These are phyloP conservation scores for Auricularia cornea DNA, from an alignment of 768 basidiomycete genomes.

Conservation along the genomic window DNA sequence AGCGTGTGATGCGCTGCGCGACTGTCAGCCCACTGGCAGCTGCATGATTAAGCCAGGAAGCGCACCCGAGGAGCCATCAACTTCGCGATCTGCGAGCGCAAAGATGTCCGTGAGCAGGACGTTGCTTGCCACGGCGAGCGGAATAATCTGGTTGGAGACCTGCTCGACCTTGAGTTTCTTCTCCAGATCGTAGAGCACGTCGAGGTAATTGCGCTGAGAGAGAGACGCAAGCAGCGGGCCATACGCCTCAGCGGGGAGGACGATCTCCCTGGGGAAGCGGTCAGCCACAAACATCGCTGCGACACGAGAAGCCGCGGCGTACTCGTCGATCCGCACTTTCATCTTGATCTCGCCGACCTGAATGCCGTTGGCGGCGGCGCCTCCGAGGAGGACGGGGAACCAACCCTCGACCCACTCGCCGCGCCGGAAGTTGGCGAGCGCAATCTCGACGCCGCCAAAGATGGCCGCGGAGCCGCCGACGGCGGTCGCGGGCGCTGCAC, in stretches of 20 bases:
- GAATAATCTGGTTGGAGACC: slow-evolving; percentile 51
- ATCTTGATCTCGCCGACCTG: slow-evolving; percentile 72
- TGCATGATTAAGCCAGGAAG: slow-evolving; percentile 16
- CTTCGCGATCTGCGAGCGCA: slow-evolving; percentile 60
- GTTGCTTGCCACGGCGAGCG: slow-evolving; percentile 61
- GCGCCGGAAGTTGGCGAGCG: slow-evolving; percentile 62
- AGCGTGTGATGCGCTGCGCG: slow-evolving; percentile 63
- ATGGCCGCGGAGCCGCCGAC: background rate
- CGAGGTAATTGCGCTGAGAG: slow-evolving; percentile 50
- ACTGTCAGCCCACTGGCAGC: background rate
- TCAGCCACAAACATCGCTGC: slow-evolving; percentile 4
- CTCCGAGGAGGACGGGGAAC: slow-evolving; percentile 62
- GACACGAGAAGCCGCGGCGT: slow-evolving; percentile 28
- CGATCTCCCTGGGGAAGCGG: slow-evolving; percentile 51
- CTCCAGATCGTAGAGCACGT: slow-evolving; percentile 69
- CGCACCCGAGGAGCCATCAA: slow-evolving; percentile 62
- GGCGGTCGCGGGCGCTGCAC: slow-evolving; percentile 39
- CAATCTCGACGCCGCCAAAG: slow-evolving; percentile 51
- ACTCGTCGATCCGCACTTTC: slow-evolving; percentile 67
- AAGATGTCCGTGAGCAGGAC: slow-evolving; percentile 59
- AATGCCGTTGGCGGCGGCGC: slow-evolving; percentile 38
- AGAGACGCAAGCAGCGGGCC: slow-evolving; percentile 49
- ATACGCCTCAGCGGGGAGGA: slow-evolving; percentile 64
- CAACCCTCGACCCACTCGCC: slow-evolving; percentile 74
- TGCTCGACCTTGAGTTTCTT: slow-evolving; percentile 57